These are phyloP conservation scores for Leccinellum albellum DNA, from an alignment of 768 basidiomycete species.

Conservation along the genomic window DNA sequence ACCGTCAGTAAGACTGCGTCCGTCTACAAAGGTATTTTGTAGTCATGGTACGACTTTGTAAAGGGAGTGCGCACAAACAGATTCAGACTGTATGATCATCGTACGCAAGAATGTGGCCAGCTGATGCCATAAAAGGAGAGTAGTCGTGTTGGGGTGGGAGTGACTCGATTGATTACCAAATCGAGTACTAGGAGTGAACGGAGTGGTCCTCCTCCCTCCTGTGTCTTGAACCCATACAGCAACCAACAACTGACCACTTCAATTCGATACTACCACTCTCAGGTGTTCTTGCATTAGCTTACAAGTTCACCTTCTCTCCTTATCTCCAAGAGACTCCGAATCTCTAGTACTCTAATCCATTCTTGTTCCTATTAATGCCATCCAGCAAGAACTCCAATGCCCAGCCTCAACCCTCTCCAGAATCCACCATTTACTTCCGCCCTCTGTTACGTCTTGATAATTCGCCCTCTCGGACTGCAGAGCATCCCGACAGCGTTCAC, in stretches of 20 bases:
- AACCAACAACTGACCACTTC: constrained; percentile 6
- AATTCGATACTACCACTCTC: not conserved
- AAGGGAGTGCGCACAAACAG: too few species aligned
- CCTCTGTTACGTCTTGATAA: constrained; percentile 33
- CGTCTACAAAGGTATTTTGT: not conserved
- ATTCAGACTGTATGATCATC: too few species aligned
- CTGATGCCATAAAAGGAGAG: constrained; percentile 24
- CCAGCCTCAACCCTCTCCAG: constrained; percentile 15
- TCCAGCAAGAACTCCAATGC: constrained; percentile 25
- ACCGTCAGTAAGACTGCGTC: not conserved
- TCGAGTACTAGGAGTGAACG: constrained; percentile 3
- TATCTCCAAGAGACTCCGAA: constrained; percentile 20
- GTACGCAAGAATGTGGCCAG: not conserved
- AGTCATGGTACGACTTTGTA: not conserved
- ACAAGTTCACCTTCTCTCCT: constrained; percentile 25
- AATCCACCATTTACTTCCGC: constrained; percentile 21
- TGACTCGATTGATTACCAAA: constrained; percentile 22
- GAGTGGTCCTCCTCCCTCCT: constrained; percentile 19
- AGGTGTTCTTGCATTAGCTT: constrained; percentile 33
- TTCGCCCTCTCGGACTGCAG: constrained; percentile 21
- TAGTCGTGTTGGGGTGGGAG: not conserved
- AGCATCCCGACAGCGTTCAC: constrained; percentile 5
- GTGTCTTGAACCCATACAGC: constrained; percentile 20
- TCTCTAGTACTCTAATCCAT: constrained; percentile 13
- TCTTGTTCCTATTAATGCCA: constrained; percentile 28